Percentiles rank a stretch among this genome's conserved stretches.
These are phyloP conservation scores for Bimuria novae-zelandiae DNA, from an alignment of 2,329 filamentous ascomycete genomes.

Conservation along the genomic window DNA sequence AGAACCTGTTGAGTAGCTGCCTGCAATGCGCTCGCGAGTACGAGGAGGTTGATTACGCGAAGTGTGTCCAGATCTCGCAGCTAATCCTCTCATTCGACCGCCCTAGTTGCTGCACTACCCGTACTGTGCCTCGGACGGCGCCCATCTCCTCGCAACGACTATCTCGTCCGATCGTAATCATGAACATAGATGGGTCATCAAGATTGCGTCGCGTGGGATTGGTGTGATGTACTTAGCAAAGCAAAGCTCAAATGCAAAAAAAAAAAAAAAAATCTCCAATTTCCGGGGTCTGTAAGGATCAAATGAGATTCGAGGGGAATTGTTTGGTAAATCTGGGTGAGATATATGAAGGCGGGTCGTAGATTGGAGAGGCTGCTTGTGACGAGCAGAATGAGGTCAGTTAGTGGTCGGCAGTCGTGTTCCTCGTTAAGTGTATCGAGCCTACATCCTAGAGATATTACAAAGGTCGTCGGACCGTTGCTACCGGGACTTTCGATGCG, in stretches of 20 bases:
- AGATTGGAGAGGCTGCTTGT: neutral
- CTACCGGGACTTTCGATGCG: no score
- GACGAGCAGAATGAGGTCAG: neutral
- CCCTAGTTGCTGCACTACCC: neutral
- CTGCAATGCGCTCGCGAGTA: no score
- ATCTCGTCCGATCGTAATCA: neutral
- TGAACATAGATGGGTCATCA: conserved; percentile 10
- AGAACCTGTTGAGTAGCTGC: no score
- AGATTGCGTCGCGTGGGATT: neutral
- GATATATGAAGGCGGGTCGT: neutral
- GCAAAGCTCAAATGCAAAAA: neutral
- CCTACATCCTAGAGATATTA: no score
- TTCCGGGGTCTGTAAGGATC: neutral
- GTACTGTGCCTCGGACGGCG: neutral
- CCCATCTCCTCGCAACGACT: neutral
- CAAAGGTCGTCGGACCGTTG: no score
- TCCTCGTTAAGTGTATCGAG: no score
- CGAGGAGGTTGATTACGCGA: no score
- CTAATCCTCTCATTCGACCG: neutral
- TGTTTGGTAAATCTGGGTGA: conserved; percentile 1
- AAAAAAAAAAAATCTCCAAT: neutral
- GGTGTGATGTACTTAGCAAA: neutral
- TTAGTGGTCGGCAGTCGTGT: conserved; percentile 8
- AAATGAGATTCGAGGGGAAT: neutral
- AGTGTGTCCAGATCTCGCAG: neutral